Evolutionary conservation across 1,284 basidiomycete species (phyloP).

Genomic region (Phylloboletellus chloephorus): DNA sequence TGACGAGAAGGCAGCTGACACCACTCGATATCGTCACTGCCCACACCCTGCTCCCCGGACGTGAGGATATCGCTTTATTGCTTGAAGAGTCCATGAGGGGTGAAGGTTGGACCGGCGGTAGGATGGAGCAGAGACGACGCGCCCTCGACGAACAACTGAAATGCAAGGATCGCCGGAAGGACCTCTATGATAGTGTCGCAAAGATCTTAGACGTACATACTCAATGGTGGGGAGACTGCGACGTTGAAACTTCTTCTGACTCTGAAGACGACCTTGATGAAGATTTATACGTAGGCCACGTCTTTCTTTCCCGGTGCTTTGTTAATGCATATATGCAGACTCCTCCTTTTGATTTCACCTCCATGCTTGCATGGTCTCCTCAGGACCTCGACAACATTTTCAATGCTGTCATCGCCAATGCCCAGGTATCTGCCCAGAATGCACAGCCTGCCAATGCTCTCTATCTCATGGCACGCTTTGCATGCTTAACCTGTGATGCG

Average conservation of each 20-base stretch:
- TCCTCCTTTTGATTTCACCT: slow-evolving; percentile 64
- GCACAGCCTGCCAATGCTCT: slow-evolving; percentile 77
- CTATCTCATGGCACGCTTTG: slow-evolving; percentile 84
- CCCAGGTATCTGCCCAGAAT: slow-evolving; percentile 61
- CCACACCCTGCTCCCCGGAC: slow-evolving; percentile 70
- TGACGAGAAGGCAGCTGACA: slow-evolving; percentile 72
- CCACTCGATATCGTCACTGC: slow-evolving; percentile 83
- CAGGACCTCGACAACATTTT: slow-evolving; percentile 72
- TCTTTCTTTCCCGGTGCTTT: slow-evolving; percentile 15
- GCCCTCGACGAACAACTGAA: slow-evolving; percentile 53
- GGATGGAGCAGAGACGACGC: slow-evolving; percentile 58
- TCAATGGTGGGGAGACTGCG: slow-evolving; percentile 60
- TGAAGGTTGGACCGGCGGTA: slow-evolving; percentile 66
- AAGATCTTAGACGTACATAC: slow-evolving; percentile 50
- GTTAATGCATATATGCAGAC: slow-evolving; percentile 42
- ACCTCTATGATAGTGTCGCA: slow-evolving; percentile 50
- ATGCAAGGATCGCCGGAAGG: slow-evolving; percentile 48
- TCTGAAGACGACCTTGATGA: slow-evolving; percentile 45
- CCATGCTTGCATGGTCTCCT: slow-evolving; percentile 90
- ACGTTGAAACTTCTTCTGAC: slow-evolving; percentile 37
- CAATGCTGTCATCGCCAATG: slow-evolving; percentile 72
- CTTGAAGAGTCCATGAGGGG: slow-evolving; percentile 79
- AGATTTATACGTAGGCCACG: slow-evolving; percentile 47
- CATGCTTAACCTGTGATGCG: slow-evolving; percentile 79
- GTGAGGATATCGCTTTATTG: slow-evolving; percentile 74